Conservation (phyloP, 2,329 filamentous ascomycete species). For the Diplocarpon mali region DNA sequence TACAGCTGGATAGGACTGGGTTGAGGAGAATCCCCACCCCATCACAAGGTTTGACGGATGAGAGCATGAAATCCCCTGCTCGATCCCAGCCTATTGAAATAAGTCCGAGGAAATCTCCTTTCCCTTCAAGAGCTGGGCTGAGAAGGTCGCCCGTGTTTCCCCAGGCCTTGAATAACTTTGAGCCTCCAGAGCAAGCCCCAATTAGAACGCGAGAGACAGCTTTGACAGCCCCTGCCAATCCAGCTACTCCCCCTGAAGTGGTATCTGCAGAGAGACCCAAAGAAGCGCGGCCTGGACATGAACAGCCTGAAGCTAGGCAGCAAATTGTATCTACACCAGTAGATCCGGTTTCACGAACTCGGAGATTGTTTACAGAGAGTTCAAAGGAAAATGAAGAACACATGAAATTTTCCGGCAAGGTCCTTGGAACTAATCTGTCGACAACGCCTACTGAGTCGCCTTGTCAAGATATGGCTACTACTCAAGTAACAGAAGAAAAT, state of each 20-base stretch:
- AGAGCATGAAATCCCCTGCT: not conserved
- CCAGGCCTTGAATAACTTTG: not conserved
- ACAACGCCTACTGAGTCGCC: constrained; percentile 12
- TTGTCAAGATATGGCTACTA: not conserved
- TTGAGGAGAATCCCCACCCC: not conserved
- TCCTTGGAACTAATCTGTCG: constrained; percentile 4
- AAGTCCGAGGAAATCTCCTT: not conserved
- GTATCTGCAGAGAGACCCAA: not conserved
- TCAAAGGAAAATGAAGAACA: not conserved
- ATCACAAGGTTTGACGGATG: not conserved
- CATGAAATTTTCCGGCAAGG: not conserved
- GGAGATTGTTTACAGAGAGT: not conserved
- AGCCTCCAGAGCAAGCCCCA: not conserved
- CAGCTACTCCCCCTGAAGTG: not conserved
- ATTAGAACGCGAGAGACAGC: not conserved
- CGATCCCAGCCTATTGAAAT: not conserved
- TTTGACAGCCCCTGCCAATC: not conserved
- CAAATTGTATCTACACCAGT: not conserved
- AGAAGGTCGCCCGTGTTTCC: constrained; percentile 2
- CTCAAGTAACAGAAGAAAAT: not conserved
- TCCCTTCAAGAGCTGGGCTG: not conserved
- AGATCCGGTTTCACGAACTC: not conserved
- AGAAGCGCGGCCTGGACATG: not conserved
- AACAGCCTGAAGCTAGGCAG: not conserved
- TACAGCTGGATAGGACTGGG: not conserved